Evolutionary conservation across 2,329 filamentous ascomycete genomes (phyloP), one percentile per base, ranked within the genome.

Genomic region (Ceratocystis cacaofunesta): DNA sequence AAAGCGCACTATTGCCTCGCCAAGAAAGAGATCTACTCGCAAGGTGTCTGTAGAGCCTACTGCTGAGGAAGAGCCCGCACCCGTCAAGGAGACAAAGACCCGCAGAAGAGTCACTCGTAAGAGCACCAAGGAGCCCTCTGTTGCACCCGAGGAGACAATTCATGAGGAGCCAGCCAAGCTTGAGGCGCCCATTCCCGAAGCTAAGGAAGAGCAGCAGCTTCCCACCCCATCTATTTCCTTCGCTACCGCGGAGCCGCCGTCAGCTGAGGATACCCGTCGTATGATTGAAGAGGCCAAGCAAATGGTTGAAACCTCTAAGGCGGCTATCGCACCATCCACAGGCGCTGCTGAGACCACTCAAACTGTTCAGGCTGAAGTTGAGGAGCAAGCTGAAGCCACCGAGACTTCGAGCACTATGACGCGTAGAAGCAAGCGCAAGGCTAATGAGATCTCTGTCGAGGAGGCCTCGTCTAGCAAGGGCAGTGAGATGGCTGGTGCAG

Each of bases 261-360:
- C 85, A 12, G 85, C 89, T 0, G 88, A 91, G 69, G 88, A 94
- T 71, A 86, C 91, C 1, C 82, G 88, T 66, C 83, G 86, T 65
- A 91, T 96, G 87, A 87, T 97, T 67, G 86, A 86, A 32, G 85
- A 90, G 71, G 94, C 94, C 41, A 90, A 87, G 76, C 84, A 86
- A 70, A 96, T 96, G 89, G 92, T 96, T 4, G 82, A 88, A 68
- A 85, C 85, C 68, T 82, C 82, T 68, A 77, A 81, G 68, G 73
- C 73, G 32, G 72, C 75, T 28, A 76, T 75, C 1, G 32, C 48
- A 25, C 62, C 63, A 25, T n/a, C 61, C 7, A 68, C 79, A 72
- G 71, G 76, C 63, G 72, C 73, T 5, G 72, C 76, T 6, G 46
- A n/a, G 12, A 5, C 43, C 6, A 32, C 58, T 2, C 19, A 62